These are phyloP conservation scores for Wickerhamiella australiensis DNA, from an alignment of 805 yeast genomes.

Conservation along the genomic window DNA sequence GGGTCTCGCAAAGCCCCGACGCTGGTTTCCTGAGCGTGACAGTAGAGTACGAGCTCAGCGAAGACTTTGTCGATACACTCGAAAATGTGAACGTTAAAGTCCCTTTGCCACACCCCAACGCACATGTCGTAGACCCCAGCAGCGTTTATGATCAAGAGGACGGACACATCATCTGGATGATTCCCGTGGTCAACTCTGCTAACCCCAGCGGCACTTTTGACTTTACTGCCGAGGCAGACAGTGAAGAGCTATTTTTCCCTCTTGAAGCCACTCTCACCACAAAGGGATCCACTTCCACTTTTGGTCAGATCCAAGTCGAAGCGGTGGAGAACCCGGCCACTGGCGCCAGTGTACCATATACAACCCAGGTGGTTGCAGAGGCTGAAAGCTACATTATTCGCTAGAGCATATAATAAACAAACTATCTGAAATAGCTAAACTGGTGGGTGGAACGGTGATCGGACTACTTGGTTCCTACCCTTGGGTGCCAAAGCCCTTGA, in stretches of 20 bases:
- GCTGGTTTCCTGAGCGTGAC: conserved; percentile 60
- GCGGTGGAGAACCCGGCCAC: conserved; percentile 41
- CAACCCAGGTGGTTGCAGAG: conserved; percentile 16
- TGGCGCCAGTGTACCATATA: conserved; percentile 22
- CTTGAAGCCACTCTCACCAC: conserved; percentile 56
- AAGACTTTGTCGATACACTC: conserved; percentile 36
- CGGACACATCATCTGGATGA: conserved; percentile 61
- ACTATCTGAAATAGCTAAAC: not conserved
- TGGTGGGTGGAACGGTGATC: not conserved
- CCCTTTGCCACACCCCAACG: conserved; percentile 54
- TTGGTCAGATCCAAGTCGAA: conserved; percentile 54
- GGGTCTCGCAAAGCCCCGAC: conserved; percentile 55
- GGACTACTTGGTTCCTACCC: too few species aligned
- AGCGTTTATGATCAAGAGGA: conserved; percentile 36
- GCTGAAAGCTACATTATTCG: conserved; percentile 20
- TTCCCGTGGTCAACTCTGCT: conserved; percentile 37
- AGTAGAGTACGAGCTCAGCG: conserved; percentile 70
- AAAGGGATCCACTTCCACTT: conserved; percentile 30
- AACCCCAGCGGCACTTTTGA: conserved; percentile 58
- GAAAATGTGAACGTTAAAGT: conserved; percentile 46
- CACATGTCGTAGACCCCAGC: conserved; percentile 34
- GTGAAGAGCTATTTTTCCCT: conserved; percentile 83
- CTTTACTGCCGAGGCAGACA: conserved; percentile 57
- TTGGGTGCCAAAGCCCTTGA: conserved; percentile 67
- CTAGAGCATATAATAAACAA: conserved; percentile 9